These are phyloP conservation scores for Serendipita sp. DNA, from an alignment of 768 basidiomycete genomes.

Conservation along the genomic window DNA sequence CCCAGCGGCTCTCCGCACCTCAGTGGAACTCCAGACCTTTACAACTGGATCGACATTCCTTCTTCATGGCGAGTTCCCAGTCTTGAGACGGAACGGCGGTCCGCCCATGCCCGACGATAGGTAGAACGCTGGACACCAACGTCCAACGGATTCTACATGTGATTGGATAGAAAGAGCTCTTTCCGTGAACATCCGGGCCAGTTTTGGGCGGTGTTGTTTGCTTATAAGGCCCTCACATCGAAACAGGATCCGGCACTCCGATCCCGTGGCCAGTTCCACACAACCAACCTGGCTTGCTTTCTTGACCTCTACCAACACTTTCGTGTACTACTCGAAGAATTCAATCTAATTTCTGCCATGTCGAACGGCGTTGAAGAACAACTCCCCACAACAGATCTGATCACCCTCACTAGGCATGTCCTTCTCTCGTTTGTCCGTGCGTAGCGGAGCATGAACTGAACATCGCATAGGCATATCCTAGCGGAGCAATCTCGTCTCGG, in stretches of 20 bases:
- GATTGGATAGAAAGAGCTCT: background rate
- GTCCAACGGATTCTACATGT: background rate
- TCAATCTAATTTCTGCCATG: background rate
- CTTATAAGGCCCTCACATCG: background rate
- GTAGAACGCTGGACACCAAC: background rate
- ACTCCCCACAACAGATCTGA: constrained; percentile 67
- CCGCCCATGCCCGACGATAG: background rate
- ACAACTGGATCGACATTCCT: no score
- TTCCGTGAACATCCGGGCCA: background rate
- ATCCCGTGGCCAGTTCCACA: background rate
- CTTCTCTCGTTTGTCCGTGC: background rate
- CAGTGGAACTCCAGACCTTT: no score
- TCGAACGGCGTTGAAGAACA: constrained; percentile 33
- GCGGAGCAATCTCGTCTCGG: constrained; percentile 74
- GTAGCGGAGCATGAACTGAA: background rate
- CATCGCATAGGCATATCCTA: constrained; percentile 58
- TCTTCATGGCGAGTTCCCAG: background rate
- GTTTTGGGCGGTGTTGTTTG: background rate
- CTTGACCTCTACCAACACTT: background rate
- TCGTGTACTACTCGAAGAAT: background rate
- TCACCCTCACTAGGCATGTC: constrained; percentile 75
- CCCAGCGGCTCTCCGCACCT: no score
- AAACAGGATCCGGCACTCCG: background rate
- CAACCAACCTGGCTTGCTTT: background rate
- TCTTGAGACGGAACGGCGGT: background rate